phyloP scores from a whole-genome alignment of 768 basidiomycete genomes.

The Serpula lacrymans region DNA sequence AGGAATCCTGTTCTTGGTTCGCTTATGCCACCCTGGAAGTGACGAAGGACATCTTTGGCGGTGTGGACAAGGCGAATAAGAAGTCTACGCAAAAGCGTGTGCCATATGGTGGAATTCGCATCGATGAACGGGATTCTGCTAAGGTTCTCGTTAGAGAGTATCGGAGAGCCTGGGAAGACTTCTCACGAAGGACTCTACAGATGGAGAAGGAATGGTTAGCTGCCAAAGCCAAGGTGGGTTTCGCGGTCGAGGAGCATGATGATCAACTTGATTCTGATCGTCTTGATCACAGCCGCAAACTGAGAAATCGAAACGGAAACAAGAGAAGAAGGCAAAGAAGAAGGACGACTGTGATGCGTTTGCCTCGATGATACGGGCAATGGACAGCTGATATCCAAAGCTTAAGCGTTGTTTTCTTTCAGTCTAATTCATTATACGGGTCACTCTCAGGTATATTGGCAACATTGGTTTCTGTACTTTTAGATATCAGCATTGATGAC shows the following conservation, averaged over 20 bases:
- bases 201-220: not conserved
- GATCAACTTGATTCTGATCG: not conserved
- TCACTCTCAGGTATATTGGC: too few relatives aligned
- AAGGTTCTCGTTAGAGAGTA: slow-evolving; percentile 9
- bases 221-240: not conserved
- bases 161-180: slow-evolving; percentile 8
- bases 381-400: slow-evolving; percentile 5
- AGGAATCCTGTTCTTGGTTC: slow-evolving; percentile 9
- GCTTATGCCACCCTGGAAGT: slow-evolving; percentile 11
- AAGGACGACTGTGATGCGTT: slow-evolving; percentile 5
- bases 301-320: not conserved
- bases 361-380: slow-evolving; percentile 12
- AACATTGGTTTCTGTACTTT: too few relatives aligned
- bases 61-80: slow-evolving; percentile 7
- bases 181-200: slow-evolving; percentile 2
- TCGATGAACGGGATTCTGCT: slow-evolving; percentile 7
- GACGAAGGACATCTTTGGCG: slow-evolving; percentile 9
- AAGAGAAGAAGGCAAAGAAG: slow-evolving; percentile 5
- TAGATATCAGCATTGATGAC: too few relatives aligned
- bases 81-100: slow-evolving; percentile 9
- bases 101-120: slow-evolving; percentile 10
- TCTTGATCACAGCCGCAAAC: not conserved
- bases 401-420: too few relatives aligned
- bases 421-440: too few relatives aligned
- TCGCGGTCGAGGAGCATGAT: not conserved